Evolutionary conservation across 768 basidiomycete species (phyloP), one percentile per base, ranked within the genome.

Genomic region (Lactarius tabidus): DNA sequence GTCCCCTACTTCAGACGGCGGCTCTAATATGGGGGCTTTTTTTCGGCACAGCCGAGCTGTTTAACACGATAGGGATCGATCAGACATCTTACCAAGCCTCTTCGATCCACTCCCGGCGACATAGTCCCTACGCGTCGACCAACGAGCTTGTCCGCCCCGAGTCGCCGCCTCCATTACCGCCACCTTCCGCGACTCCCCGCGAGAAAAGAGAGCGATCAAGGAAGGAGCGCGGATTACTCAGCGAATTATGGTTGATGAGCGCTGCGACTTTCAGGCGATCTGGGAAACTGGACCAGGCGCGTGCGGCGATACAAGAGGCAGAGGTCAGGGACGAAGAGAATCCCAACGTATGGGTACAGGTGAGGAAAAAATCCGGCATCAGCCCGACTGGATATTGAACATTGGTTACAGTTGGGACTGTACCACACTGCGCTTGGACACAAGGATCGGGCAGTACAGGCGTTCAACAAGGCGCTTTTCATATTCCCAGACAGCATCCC

Each of bases 331-430:
- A 96, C 72, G 89, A 92, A 68, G 82, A 84, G 29, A 95, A 96
- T 74, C 85, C 92, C 4, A 87, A 85, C 31, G 93, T 98, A 18
- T 98, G 95, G 95, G 89, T 96, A 7, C 95, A 98, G 84, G 93
- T 96, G 69, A 62, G 84, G 23, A 2, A 7, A 23, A 53, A 56
- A 35, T 43, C 31, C 51, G 43, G 39, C 39, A 3, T 55, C 41
- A 8, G 57, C 15, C 17, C 28, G 29, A 29, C 26, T 20, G 2
- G 51, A 9, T 33, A 52, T 36, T 64, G 15, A 20, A 38, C 35
- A 23, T 29, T 28, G 6, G 51, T n/a, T 62, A 35, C 67, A 94
- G 90, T 79, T 94, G 59, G 91, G 90, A 0, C 72, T 93, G 20
- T 90, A 93, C 71, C 82, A 91, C 68, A 74, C 83, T 51, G 85